A percentile compares a stretch with the other conserved stretches of the same genome.
Evolutionary conservation across 2,329 filamentous ascomycete genomes (phyloP).

Genomic region (Didymosphaeria variabile): DNA sequence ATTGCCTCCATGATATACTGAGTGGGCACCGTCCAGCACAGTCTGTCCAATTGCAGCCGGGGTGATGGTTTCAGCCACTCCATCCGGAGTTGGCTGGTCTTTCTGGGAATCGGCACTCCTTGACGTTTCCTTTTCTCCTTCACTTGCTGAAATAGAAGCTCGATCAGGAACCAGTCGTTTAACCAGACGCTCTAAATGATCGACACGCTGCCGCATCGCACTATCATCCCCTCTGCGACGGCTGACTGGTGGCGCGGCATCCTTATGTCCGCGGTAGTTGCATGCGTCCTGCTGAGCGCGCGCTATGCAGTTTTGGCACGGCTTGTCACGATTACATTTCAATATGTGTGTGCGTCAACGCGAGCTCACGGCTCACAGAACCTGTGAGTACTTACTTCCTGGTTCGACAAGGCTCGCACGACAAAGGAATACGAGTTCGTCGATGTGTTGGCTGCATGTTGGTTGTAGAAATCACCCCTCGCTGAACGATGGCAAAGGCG

Average conservation of each 20-base stretch:
- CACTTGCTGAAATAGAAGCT: not conserved
- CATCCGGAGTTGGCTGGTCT: too few species aligned
- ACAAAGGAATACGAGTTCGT: not conserved
- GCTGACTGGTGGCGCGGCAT: not conserved
- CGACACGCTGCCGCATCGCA: slow-evolving; percentile 1
- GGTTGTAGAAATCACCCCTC: not conserved
- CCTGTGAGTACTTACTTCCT: not conserved
- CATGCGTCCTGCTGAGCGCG: slow-evolving; percentile 3
- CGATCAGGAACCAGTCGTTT: not conserved
- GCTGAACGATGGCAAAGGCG: too few species aligned
- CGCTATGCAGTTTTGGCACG: slow-evolving; percentile 6
- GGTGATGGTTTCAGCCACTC: not conserved
- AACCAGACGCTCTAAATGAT: not conserved
- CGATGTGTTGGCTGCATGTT: slow-evolving; percentile 5
- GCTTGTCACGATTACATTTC: slow-evolving; percentile 8
- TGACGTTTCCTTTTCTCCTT: not conserved
- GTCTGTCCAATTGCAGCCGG: not conserved
- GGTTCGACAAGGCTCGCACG: slow-evolving; percentile 1
- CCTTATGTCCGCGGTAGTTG: slow-evolving; percentile 2
- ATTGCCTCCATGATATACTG: slow-evolving; percentile 3
- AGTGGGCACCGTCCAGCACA: not conserved
- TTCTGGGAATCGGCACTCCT: not conserved
- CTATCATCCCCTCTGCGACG: not conserved
- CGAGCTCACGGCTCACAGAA: not conserved
- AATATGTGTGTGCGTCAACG: not conserved